Evolutionary conservation across 2,329 filamentous ascomycete species (phyloP).

Genomic region (Grosmannia penicillata): DNA sequence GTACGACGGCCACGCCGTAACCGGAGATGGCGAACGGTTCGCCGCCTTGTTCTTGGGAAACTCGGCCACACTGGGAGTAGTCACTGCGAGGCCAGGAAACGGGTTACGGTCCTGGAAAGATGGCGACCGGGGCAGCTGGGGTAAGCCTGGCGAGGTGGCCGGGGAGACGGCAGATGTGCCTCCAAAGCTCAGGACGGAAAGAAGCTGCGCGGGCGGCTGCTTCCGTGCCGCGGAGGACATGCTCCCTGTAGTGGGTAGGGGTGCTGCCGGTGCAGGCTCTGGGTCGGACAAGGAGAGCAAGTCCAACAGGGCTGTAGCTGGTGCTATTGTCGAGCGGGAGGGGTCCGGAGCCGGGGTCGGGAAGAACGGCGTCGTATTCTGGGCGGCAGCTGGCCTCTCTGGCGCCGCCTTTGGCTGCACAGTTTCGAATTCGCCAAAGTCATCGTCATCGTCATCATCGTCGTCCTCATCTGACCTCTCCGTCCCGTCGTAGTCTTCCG

Average conservation of each 20-base stretch:
- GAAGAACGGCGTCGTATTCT: not conserved
- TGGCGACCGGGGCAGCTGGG: slow-evolving; percentile 33
- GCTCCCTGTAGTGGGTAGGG: not conserved
- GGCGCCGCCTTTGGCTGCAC: slow-evolving; percentile 6
- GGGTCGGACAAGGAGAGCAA: slow-evolving; percentile 8
- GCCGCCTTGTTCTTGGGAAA: slow-evolving; percentile 16
- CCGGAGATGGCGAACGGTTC: slow-evolving; percentile 23
- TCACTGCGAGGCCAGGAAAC: slow-evolving; percentile 32
- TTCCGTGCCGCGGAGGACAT: slow-evolving; percentile 3
- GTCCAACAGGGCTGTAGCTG: slow-evolving; percentile 6
- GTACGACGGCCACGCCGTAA: slow-evolving; percentile 30
- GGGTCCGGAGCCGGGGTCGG: not conserved
- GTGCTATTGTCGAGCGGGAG: not conserved
- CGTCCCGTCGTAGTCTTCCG: slow-evolving; percentile 34
- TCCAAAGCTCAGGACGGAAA: slow-evolving; percentile 19
- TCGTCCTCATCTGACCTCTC: slow-evolving; percentile 18
- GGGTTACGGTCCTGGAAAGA: slow-evolving; percentile 39
- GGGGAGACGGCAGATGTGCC: slow-evolving; percentile 13
- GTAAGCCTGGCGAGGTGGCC: slow-evolving; percentile 16
- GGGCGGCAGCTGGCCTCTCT: slow-evolving; percentile 2
- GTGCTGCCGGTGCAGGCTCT: slow-evolving; percentile 4
- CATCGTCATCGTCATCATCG: slow-evolving; percentile 11
- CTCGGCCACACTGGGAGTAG: slow-evolving; percentile 23
- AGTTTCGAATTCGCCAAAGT: slow-evolving; percentile 16
- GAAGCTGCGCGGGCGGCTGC: slow-evolving; percentile 13